phyloP scores from a whole-genome alignment of 2,329 filamentous ascomycete genomes.

The Xylogone sp. region DNA sequence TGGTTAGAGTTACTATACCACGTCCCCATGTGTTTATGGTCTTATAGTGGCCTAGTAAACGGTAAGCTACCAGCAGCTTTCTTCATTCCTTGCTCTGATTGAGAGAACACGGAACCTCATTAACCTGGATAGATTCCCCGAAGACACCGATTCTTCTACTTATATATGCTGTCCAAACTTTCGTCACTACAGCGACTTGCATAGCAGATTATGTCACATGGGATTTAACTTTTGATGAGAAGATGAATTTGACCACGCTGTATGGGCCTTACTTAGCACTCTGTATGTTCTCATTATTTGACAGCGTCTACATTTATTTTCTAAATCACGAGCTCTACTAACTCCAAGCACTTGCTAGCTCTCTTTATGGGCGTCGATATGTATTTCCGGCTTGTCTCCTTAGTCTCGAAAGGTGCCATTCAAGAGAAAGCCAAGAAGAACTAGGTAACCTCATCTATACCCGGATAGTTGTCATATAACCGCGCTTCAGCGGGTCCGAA shows the following conservation, averaged over 20 bases:
- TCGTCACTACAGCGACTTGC: constrained; percentile 59
- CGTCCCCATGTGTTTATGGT: constrained; percentile 57
- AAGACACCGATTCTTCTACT: constrained; percentile 57
- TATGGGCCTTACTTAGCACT: constrained; percentile 55
- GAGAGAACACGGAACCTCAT: neutral
- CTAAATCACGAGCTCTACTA: too few relatives aligned
- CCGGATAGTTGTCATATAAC: neutral
- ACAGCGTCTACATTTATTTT: too few relatives aligned
- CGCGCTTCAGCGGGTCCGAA: too few relatives aligned
- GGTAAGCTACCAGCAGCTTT: constrained; percentile 35
- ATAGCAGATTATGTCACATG: constrained; percentile 58
- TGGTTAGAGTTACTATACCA: constrained; percentile 59
- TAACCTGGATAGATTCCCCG: constrained; percentile 43
- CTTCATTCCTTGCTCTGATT: neutral
- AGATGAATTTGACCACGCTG: constrained; percentile 44
- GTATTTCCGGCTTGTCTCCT: constrained; percentile 27
- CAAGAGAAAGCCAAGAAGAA: constrained; percentile 2
- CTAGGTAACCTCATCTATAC: neutral
- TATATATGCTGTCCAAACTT: constrained; percentile 54
- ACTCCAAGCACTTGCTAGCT: constrained; percentile 20
- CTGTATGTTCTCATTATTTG: too few relatives aligned
- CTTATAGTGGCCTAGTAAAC: constrained; percentile 47
- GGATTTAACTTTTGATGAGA: constrained; percentile 41
- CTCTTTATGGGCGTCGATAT: constrained; percentile 39
- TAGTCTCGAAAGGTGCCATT: constrained; percentile 9